Conservation (phyloP, 805 yeast species). For the Saccharomycopsis fermentans region DNA sequence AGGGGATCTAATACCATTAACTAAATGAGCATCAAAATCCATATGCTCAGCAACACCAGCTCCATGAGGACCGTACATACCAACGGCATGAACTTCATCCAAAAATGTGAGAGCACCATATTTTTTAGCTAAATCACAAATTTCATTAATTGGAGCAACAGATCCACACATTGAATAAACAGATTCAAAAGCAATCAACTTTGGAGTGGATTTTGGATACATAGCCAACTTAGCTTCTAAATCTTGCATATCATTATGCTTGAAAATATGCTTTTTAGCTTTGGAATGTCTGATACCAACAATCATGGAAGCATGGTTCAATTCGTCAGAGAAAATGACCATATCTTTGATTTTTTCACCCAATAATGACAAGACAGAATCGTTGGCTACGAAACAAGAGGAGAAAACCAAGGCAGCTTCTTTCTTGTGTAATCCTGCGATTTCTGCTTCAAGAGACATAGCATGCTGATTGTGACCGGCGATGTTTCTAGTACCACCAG, state of each 20-base stretch:
- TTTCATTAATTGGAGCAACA: conserved; percentile 82
- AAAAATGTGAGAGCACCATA: conserved; percentile 95
- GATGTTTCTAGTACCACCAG: conserved; percentile 98
- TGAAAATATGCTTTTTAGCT: conserved; percentile 79
- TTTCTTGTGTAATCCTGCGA: conserved; percentile 87
- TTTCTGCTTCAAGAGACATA: conserved; percentile 72
- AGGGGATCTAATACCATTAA: conserved; percentile 50
- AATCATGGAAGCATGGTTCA: conserved; percentile 97
- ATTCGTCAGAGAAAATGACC: conserved; percentile 85
- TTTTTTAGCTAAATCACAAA: conserved; percentile 93
- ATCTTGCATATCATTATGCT: conserved; percentile 80
- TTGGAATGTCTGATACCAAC: conserved; percentile 89
- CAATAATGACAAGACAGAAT: conserved; percentile 80
- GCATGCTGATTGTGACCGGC: conserved; percentile 96
- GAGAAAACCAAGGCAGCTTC: conserved; percentile 93
- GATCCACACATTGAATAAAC: conserved; percentile 99
- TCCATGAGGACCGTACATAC: conserved; percentile 98
- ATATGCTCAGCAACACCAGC: conserved; percentile 99
- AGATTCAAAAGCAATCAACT: conserved; percentile 92
- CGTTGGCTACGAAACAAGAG: conserved; percentile 95
- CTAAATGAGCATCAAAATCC: conserved; percentile 75
- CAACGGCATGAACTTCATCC: conserved; percentile 99
- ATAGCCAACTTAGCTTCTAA: conserved; percentile 67
- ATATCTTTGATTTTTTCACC: conserved; percentile 87
- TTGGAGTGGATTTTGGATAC: conserved; percentile 83